A percentile compares a stretch with the other conserved stretches of the same genome.
These are phyloP conservation scores for Neurospora cerealis DNA, from an alignment of 495 filamentous ascomycete genomes.

Conservation along the genomic window DNA sequence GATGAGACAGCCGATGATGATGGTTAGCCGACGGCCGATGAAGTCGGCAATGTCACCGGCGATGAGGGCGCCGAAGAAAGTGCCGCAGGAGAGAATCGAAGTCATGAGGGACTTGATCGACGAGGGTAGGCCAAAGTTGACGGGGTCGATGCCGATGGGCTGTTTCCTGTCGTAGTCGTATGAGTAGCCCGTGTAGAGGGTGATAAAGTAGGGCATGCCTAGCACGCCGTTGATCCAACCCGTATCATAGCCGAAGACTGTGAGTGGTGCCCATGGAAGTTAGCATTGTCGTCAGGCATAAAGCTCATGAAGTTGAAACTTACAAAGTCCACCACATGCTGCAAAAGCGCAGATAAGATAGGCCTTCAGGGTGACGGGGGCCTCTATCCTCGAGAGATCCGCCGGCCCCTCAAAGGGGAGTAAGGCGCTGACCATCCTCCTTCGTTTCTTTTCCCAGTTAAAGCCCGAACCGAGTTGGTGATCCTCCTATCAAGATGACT, in stretches of 20 bases:
- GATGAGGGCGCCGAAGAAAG: slow-evolving; percentile 64
- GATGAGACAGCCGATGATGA: slow-evolving; percentile 54
- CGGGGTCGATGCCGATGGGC: slow-evolving; percentile 24
- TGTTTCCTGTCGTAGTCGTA: slow-evolving; percentile 40
- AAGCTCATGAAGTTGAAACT: slow-evolving; percentile 1
- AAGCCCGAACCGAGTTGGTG: not conserved
- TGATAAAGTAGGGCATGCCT: slow-evolving; percentile 43
- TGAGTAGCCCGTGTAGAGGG: slow-evolving; percentile 55
- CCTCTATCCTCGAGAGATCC: slow-evolving; percentile 46
- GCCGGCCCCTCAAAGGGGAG: slow-evolving; percentile 22
- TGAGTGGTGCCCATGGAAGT: not conserved
- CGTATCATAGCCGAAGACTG: slow-evolving; percentile 54
- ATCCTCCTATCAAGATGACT: not conserved
- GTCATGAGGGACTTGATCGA: slow-evolving; percentile 54
- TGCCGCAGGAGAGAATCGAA: slow-evolving; percentile 63
- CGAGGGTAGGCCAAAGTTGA: slow-evolving; percentile 20
- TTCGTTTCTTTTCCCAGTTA: not conserved
- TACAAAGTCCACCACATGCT: slow-evolving; percentile 52
- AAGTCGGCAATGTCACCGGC: slow-evolving; percentile 61
- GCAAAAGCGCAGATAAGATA: slow-evolving; percentile 60
- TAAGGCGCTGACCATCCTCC: slow-evolving; percentile 3
- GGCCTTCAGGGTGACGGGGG: slow-evolving; percentile 55
- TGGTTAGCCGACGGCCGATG: slow-evolving; percentile 55
- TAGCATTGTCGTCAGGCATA: not conserved
- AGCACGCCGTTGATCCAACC: slow-evolving; percentile 54